Percentiles rank a stretch among this genome's conserved stretches.
Evolutionary conservation across 495 filamentous ascomycete species (phyloP).

Genomic region (Penicillium pulvis): DNA sequence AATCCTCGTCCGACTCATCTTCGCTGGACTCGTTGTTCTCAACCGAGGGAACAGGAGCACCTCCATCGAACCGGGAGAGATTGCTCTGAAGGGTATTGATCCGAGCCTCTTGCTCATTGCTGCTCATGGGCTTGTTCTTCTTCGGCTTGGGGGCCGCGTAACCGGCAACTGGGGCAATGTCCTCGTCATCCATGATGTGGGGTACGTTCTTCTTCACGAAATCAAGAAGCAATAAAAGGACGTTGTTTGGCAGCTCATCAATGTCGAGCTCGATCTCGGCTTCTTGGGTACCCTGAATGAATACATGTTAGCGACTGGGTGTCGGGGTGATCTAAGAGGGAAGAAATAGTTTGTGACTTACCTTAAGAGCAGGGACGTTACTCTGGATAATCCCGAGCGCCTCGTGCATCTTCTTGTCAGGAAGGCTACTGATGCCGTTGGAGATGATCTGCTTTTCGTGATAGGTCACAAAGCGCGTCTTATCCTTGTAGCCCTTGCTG

Average conservation of each 20-base stretch:
- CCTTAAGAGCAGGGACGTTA: conserved; percentile 77
- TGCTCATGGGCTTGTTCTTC: conserved; percentile 99
- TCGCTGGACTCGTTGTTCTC: conserved; percentile 53
- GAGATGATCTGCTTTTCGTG: conserved; percentile 87
- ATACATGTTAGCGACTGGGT: not conserved
- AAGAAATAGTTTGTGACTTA: conserved; percentile 29
- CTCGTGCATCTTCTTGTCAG: conserved; percentile 69
- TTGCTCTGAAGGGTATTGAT: conserved; percentile 75
- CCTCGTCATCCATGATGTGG: conserved; percentile 50
- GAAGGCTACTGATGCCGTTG: conserved; percentile 72
- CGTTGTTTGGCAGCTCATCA: conserved; percentile 74
- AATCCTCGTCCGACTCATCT: conserved; percentile 53
- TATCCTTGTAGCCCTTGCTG: conserved; percentile 47
- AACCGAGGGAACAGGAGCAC: conserved; percentile 44
- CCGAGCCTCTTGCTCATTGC: conserved; percentile 84
- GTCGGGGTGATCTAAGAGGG: not conserved
- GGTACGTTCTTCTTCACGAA: conserved; percentile 72
- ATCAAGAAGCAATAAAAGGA: conserved; percentile 72
- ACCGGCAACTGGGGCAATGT: conserved; percentile 44
- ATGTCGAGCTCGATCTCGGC: conserved; percentile 92
- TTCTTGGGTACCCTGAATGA: conserved; percentile 63
- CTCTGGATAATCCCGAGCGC: conserved; percentile 89
- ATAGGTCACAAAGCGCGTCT: conserved; percentile 60
- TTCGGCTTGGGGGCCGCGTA: conserved; percentile 69
- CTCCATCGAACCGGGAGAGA: conserved; percentile 50